Evolutionary conservation across 768 basidiomycete genomes (phyloP).

Genomic region (Agrocybe pediades): DNA sequence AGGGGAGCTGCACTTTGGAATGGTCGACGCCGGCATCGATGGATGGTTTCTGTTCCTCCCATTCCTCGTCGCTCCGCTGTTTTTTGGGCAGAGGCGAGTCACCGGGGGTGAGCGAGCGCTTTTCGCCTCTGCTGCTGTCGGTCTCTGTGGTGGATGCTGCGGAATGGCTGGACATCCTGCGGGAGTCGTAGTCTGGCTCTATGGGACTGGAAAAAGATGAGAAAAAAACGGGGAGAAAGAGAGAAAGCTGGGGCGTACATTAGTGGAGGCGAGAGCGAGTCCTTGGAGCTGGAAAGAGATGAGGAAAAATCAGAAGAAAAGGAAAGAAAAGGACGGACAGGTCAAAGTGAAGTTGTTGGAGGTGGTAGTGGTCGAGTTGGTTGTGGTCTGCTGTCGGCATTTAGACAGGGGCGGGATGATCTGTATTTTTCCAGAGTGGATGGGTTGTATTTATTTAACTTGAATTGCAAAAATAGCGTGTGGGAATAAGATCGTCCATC

Average conservation of each 20-base stretch:
- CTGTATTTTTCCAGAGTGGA: conserved; percentile 7
- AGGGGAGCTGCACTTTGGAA: conserved; percentile 68
- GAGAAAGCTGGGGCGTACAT: no score
- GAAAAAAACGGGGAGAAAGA: conserved; percentile 10
- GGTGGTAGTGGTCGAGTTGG: conserved; percentile 61
- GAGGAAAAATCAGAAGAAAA: conserved; percentile 9
- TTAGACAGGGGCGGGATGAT: conserved; percentile 21
- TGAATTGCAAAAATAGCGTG: conserved; percentile 16
- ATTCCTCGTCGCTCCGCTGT: conserved; percentile 28
- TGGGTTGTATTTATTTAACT: conserved; percentile 30
- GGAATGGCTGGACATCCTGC: conserved; percentile 76
- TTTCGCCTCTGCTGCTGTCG: conserved; percentile 63
- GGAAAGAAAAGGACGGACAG: conserved; percentile 35
- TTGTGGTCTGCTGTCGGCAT: conserved; percentile 62
- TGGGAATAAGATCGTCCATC: conserved; percentile 24
- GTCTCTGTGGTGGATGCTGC: conserved; percentile 69
- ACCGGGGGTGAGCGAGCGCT: conserved; percentile 56
- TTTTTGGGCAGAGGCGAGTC: conserved; percentile 59
- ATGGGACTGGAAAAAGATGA: conserved; percentile 11
- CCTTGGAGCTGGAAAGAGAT: conserved; percentile 15
- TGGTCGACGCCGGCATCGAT: conserved; percentile 43
- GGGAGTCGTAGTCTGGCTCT: conserved; percentile 58
- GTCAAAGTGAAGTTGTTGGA: conserved; percentile 62
- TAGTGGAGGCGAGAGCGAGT: no score
- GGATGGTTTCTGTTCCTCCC: conserved; percentile 30